These are phyloP conservation scores for Eucalyptus erythrocorys DNA, from an alignment of 345 rosid species.

Conservation along the genomic window DNA sequence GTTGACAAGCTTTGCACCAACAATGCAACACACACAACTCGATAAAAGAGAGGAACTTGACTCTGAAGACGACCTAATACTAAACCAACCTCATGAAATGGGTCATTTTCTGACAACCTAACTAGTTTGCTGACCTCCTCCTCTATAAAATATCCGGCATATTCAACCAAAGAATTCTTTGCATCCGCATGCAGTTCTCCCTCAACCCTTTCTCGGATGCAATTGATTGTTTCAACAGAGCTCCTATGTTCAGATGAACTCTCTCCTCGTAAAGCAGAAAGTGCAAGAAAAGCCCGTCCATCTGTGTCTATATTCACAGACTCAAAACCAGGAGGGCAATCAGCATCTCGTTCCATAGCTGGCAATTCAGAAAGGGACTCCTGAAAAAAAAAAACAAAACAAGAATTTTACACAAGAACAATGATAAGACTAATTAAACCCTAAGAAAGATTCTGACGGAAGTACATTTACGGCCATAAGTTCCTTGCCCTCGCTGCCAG, in stretches of 20 bases:
- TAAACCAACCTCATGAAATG: slow-evolving; percentile 26
- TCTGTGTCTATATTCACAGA: slow-evolving; percentile 1
- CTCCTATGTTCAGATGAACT: slow-evolving; percentile 6
- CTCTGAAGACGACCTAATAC: not conserved
- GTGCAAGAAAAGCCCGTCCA: not conserved
- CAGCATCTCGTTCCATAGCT: slow-evolving; percentile 15
- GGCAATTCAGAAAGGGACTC: slow-evolving; percentile 26
- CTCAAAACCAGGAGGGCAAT: slow-evolving; percentile 37
- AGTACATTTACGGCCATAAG: not conserved
- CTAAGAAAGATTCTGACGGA: not conserved
- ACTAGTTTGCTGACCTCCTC: slow-evolving; percentile 29
- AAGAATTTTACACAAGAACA: not conserved
- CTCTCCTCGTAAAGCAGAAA: slow-evolving; percentile 3
- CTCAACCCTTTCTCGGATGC: slow-evolving; percentile 39
- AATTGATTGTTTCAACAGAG: slow-evolving; percentile 4
- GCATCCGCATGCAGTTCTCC: slow-evolving; percentile 51
- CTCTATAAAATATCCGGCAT: slow-evolving; percentile 35
- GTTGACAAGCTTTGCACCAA: not conserved
- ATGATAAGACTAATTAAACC: not conserved
- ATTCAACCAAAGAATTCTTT: slow-evolving; percentile 26
- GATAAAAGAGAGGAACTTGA: not conserved
- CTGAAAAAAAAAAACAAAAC: slow-evolving; percentile 9
- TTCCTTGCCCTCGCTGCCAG: not conserved
- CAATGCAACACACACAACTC: not conserved
- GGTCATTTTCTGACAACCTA: slow-evolving; percentile 10